These are phyloP conservation scores for Mimosa pudica DNA, from an alignment of 306 rosid species.

Conservation along the genomic window DNA sequence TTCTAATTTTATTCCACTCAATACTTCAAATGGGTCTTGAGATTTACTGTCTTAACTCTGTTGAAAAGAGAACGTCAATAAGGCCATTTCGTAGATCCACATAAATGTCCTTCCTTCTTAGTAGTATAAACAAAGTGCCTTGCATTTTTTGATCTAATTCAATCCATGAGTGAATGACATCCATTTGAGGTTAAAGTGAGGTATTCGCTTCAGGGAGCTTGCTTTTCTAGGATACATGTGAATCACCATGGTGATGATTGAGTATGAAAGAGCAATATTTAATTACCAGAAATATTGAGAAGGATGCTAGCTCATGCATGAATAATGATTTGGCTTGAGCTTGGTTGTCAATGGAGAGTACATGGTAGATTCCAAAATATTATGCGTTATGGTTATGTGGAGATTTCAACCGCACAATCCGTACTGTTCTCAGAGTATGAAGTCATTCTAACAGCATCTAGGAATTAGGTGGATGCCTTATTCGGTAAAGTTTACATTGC, in stretches of 20 bases:
- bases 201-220: neutral
- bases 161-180: neutral
- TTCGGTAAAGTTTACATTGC: neutral
- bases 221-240: neutral
- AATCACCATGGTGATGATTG: neutral
- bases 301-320: neutral
- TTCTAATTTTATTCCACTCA: neutral
- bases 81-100: neutral
- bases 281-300: neutral
- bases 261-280: neutral
- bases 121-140: neutral
- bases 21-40: neutral
- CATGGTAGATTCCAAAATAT: neutral
- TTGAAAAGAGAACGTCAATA: neutral
- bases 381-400: neutral
- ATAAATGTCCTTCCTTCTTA: neutral
- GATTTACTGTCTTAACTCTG: neutral
- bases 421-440: neutral
- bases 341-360: neutral
- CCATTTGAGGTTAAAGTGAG: slow-evolving; percentile 12
- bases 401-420: neutral
- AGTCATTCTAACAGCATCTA: neutral
- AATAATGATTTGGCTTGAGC: neutral
- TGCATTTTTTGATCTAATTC: neutral
- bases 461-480: neutral